Evolutionary conservation across 2,329 filamentous ascomycete species (phyloP), one percentile per base, ranked within the genome.

Genomic region (Xylariaceae sp.): DNA sequence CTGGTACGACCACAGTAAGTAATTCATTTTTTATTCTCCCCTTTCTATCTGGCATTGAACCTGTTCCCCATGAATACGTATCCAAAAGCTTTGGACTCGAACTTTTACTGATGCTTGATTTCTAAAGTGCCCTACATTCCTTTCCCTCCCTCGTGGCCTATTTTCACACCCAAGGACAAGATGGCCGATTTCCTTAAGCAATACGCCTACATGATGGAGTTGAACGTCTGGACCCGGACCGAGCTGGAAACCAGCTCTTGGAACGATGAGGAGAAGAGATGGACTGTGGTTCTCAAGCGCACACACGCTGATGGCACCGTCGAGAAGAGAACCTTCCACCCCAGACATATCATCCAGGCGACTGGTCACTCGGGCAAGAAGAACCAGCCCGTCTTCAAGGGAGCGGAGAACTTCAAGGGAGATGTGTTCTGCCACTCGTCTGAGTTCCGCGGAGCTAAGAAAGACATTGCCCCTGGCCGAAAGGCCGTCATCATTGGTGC

Each of bases 311-410:
- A 72, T 44, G 68, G 66, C 5, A 65, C 37, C 15, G 72, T 61
- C 0, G 78, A 83, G 63, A 79, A 74, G 1, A 78, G 84, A 15
- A 84, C 78, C 0, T 72, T 89, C 45, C 78, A 82, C 44, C 86
- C 87, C 0, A 80, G 77, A 4, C 86, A 89, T 62, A 71, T 90
- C 35, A 79, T 90, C 50, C 84, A 88, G 66, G 83, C 84, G 1
- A 90, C 87, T 0, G 87, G 87, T 0, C 86, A 88, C 66, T 85
- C 84, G 0, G 87, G 87, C 1, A 84, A 88, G 72, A 86, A 84
- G 69, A 81, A 83, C 58, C 71, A 83, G 52, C 86, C 87, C 0
- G 63, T 68, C 0, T 79, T 89, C 63, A 80, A 81, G 23, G 85
- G 85, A 0, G 73, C 79, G 61, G 75, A 76, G 13, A 68, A 60